Evolutionary conservation across 257 asterid species (phyloP), one percentile per base, ranked within the genome.

Genomic region (Vinca minor): DNA sequence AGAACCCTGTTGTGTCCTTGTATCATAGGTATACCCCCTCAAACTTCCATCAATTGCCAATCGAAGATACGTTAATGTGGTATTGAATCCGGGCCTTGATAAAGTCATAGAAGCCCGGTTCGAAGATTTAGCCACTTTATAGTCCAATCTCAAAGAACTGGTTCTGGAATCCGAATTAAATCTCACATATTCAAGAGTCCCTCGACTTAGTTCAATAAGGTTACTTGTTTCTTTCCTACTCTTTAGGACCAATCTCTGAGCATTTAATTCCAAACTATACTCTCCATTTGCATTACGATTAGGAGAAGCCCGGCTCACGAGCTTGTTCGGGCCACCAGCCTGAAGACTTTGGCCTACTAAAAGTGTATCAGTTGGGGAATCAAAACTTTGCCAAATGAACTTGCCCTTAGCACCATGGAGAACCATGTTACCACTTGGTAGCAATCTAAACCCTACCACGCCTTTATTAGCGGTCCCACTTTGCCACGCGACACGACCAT

Each of bases 1-100:
- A 15, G 67, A 61, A 20, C 31, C 29, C 39, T 28, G 48, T 11
- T 38, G 56, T 23, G 55, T 71, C n/a, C 28, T 42, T 4, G 49
- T 46, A 21, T 23, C 48, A 45, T 62, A 68, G 18, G 83, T 80
- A 15, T 32, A 71, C 0, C 78, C 78, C 50, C 66, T 63, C 20
- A 83, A 59, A 0, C 68, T 76, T 31, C 85, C 85, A 21, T 83
- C 84, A 0, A 79, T 49, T 2, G 79, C 84, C 52, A 83, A 59
- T 0, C 88, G 77, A 29, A 83, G 77, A 44, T 68, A 83, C 11
- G 86, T 75, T 1, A 80, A 67, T 11, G 82, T 75, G 25, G 72
- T 62, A 23, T 80, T 80, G 76, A 73, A 76, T 5, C 75, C 76
- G 18, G 80, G 61, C 62, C 47, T 59, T 0, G 71, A 74, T 15